Evolutionary conservation across 2,329 filamentous ascomycete genomes (phyloP).

Genomic region (Claviceps sp.): DNA sequence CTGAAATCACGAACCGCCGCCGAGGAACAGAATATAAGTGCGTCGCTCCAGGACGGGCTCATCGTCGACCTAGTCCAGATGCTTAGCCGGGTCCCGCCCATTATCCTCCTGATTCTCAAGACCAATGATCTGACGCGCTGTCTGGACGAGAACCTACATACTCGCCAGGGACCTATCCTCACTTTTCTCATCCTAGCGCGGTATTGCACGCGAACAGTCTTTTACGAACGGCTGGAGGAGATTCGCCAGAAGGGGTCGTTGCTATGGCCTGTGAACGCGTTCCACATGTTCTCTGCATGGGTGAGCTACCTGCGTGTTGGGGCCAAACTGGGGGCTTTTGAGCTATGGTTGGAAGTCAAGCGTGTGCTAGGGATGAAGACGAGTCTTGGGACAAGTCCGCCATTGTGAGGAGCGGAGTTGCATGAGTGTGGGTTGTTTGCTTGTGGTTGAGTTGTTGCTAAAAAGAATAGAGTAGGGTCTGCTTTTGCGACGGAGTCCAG

Average conservation of each 20-base stretch:
- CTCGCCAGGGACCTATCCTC: constrained; percentile 50
- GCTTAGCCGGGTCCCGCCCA: constrained; percentile 74
- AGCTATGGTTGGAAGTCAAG: constrained; percentile 45
- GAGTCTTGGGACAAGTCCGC: constrained; percentile 13
- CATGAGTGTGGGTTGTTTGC: neutral
- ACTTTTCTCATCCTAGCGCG: constrained; percentile 55
- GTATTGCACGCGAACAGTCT: constrained; percentile 55
- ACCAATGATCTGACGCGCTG: constrained; percentile 93
- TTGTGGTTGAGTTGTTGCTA: neutral
- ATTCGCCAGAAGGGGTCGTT: constrained; percentile 39
- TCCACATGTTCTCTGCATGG: constrained; percentile 43
- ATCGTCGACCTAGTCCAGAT: constrained; percentile 79
- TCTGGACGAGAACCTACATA: constrained; percentile 81
- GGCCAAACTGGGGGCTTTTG: constrained; percentile 49
- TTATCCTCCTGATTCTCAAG: constrained; percentile 91
- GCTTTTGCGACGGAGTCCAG: neutral
- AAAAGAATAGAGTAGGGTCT: neutral
- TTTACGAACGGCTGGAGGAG: constrained; percentile 48
- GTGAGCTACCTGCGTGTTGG: constrained; percentile 45
- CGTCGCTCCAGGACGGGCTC: constrained; percentile 75
- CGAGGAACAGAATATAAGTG: constrained; percentile 79
- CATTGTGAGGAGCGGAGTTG: constrained; percentile 8
- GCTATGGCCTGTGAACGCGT: constrained; percentile 43
- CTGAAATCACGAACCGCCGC: constrained; percentile 47
- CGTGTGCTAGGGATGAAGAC: constrained; percentile 26